phyloP scores from a whole-genome alignment of 1,284 basidiomycete species.

The Phaffia rhodozyma region DNA sequence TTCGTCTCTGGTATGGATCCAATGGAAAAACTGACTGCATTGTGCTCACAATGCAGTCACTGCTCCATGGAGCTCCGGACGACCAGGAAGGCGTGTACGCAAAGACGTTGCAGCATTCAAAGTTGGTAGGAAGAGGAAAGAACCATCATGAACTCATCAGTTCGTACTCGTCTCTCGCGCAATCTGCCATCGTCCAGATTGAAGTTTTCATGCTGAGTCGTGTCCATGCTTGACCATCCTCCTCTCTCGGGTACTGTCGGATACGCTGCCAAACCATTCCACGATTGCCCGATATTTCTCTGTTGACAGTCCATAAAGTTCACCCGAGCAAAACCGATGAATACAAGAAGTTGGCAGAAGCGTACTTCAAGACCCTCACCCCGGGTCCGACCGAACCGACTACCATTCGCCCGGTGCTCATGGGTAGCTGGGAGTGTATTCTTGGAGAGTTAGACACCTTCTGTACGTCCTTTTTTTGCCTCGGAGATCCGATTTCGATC shows the following conservation, averaged over 20 bases:
- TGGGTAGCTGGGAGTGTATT: slow-evolving; percentile 78
- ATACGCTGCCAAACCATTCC: not conserved
- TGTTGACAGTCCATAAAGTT: slow-evolving; percentile 57
- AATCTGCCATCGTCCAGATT: not conserved
- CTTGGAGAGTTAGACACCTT: slow-evolving; percentile 80
- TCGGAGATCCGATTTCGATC: slow-evolving; percentile 58
- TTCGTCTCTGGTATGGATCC: too few species aligned
- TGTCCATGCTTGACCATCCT: not conserved
- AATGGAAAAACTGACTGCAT: not conserved
- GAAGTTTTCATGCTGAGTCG: not conserved
- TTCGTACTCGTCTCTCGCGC: slow-evolving; percentile 34
- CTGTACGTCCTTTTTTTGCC: slow-evolving; percentile 46
- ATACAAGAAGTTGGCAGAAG: slow-evolving; percentile 77
- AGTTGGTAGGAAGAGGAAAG: slow-evolving; percentile 70
- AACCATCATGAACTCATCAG: slow-evolving; percentile 70
- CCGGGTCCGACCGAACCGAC: slow-evolving; percentile 60
- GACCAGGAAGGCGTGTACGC: slow-evolving; percentile 70
- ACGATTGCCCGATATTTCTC: not conserved
- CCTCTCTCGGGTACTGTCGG: not conserved
- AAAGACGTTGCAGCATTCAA: slow-evolving; percentile 64
- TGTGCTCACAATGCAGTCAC: slow-evolving; percentile 32
- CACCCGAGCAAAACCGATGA: slow-evolving; percentile 63
- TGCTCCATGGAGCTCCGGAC: slow-evolving; percentile 66
- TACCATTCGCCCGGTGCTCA: slow-evolving; percentile 53
- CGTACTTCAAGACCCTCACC: slow-evolving; percentile 42